Evolutionary conservation across 371 early-diverging fungal species (phyloP).

Genomic region (Mycotypha africana): DNA sequence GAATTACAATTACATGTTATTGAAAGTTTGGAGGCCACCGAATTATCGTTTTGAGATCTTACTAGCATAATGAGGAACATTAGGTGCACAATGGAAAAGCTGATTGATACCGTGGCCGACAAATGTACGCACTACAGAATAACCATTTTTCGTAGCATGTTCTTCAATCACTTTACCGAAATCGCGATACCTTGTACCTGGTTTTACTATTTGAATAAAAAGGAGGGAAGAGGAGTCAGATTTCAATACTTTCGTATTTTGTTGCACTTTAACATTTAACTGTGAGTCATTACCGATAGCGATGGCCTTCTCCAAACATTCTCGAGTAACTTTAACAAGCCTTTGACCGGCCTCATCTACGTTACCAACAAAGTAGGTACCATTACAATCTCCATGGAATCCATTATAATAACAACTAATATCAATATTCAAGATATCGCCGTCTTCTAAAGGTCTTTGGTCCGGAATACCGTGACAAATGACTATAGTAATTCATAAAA

Average conservation of each 20-base stretch:
- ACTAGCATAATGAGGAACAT: constrained; percentile 94
- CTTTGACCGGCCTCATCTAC: constrained; percentile 72
- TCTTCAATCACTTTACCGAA: constrained; percentile 89
- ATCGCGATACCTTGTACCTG: constrained; percentile 89
- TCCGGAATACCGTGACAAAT: constrained; percentile 95
- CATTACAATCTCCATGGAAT: constrained; percentile 92
- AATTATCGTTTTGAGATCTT: constrained; percentile 13
- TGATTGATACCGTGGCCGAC: constrained; percentile 93
- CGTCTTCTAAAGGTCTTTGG: constrained; percentile 76
- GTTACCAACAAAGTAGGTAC: constrained; percentile 83
- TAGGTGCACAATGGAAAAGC: constrained; percentile 88
- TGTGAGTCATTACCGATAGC: constrained; percentile 55
- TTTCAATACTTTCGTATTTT: too few relatives aligned
- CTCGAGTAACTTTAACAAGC: constrained; percentile 74
- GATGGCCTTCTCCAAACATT: constrained; percentile 87
- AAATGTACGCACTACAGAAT: constrained; percentile 91
- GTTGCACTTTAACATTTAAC: neutral
- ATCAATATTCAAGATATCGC: constrained; percentile 93
- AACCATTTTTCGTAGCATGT: constrained; percentile 78
- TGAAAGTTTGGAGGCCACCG: too few relatives aligned
- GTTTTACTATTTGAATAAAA: constrained; percentile 59
- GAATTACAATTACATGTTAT: neutral
- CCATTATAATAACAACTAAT: constrained; percentile 81
- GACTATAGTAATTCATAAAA: too few relatives aligned
- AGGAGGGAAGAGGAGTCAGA: too few relatives aligned